These are phyloP conservation scores for Stentor roeselii DNA, from an alignment of 73 alveolate species.

Conservation along the genomic window DNA sequence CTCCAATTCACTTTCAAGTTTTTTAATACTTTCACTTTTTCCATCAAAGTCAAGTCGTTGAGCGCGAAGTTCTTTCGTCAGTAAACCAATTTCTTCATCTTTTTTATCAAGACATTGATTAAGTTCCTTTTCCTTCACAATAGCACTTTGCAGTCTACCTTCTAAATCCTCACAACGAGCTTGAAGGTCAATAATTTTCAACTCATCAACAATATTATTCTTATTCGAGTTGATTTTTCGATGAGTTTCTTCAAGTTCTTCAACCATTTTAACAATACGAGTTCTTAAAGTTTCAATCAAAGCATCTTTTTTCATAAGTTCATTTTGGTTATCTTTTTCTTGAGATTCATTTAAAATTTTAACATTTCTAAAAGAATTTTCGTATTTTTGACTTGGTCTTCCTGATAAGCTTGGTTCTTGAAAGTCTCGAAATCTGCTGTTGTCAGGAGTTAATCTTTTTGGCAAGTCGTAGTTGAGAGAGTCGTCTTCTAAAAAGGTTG, in stretches of 20 bases:
- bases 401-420: neutral
- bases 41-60: neutral
- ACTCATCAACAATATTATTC: neutral
- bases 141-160: neutral
- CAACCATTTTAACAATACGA: neutral
- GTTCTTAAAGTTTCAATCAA: neutral
- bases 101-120: neutral
- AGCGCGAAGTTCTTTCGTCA: neutral
- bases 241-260: conserved; percentile 1
- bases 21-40: neutral
- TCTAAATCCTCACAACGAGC: neutral
- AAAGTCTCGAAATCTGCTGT: too few species aligned
- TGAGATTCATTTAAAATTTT: neutral
- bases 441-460: neutral
- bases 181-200: neutral
- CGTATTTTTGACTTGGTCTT: neutral
- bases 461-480: neutral
- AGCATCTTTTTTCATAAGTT: neutral
- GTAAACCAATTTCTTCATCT: neutral
- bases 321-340: neutral
- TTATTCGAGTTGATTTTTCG: neutral
- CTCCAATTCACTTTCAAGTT: neutral
- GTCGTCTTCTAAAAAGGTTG: neutral
- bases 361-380: neutral
- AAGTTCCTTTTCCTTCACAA: neutral